These are phyloP conservation scores for Smallanthus sonchifolius DNA, from an alignment of 129 eudicot species.

Conservation along the genomic window DNA sequence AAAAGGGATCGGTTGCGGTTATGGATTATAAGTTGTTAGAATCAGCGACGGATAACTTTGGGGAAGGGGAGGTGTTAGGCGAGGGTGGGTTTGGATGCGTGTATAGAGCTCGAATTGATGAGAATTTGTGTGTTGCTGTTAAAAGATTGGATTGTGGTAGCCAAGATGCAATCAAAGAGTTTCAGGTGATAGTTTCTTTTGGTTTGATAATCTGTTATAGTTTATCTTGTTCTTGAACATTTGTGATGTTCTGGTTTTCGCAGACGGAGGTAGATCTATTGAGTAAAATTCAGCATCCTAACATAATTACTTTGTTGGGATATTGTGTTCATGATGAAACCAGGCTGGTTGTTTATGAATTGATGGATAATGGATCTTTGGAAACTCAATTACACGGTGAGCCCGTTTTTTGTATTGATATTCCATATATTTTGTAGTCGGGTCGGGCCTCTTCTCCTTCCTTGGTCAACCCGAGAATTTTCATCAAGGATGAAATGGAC, in stretches of 20 bases:
- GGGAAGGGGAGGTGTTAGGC: slow-evolving; percentile 57
- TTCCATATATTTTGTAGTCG: not conserved
- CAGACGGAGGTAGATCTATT: slow-evolving; percentile 84
- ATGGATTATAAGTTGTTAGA: slow-evolving; percentile 59
- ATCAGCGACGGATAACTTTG: slow-evolving; percentile 50
- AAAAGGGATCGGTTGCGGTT: slow-evolving; percentile 33
- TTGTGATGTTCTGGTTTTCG: slow-evolving; percentile 21
- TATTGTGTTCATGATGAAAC: slow-evolving; percentile 62
- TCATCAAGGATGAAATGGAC: not conserved
- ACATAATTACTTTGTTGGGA: slow-evolving; percentile 73
- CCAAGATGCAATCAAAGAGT: slow-evolving; percentile 61
- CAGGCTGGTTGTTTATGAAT: slow-evolving; percentile 67
- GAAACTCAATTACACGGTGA: slow-evolving; percentile 86
- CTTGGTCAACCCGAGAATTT: not conserved
- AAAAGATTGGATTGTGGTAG: slow-evolving; percentile 48
- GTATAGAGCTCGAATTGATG: slow-evolving; percentile 53
- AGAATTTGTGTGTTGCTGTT: slow-evolving; percentile 50
- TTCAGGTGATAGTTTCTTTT: slow-evolving; percentile 37
- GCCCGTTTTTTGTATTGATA: not conserved
- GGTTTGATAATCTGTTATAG: not conserved
- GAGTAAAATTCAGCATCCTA: slow-evolving; percentile 89
- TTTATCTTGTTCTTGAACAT: not conserved
- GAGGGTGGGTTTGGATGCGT: slow-evolving; percentile 76
- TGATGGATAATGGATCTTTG: slow-evolving; percentile 90
- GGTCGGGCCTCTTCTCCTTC: too few species aligned